Evolutionary conservation across 2,329 filamentous ascomycete genomes (phyloP), one percentile per base, ranked within the genome.

Genomic region (Tolypocladium paradoxum): DNA sequence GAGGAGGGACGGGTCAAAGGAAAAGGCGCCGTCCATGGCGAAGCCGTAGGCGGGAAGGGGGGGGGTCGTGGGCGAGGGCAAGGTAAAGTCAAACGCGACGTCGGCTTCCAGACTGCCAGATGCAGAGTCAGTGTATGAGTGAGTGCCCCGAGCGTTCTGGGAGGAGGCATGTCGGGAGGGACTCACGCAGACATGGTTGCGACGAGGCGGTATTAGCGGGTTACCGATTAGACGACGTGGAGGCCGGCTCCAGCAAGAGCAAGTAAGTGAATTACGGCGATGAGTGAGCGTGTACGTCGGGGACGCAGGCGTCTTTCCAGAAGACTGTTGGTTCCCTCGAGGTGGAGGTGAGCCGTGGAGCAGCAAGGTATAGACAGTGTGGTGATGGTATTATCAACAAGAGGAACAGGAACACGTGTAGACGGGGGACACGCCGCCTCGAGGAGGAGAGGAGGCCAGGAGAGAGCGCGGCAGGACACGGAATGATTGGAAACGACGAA

Each of bases 21-120:
- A 71, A 65, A 76, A 80, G 62, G 57, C 27, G n/a, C 53, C 52
- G 49, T 55, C 57, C 60, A 67, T 60, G 53, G 51, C 31, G 45
- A 62, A 56, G 33, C 35, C 50, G 29, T 59, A 53, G 31, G 60
- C 55, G 6, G 64, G 61, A 53, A 65, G 65, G 8, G 58, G 58
- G 8, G 58, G 56, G 11, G 59, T 62, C 16, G 64, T 64, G 55
- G 63, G 62, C 20, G 64, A 64, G 37, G 76, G 75, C 62, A 81
- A 83, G 57, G 70, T 73, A 68, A 83, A 83, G 69, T 82, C 77
- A 66, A 83, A 83, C 54, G 79, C 71, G 70, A 83, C 76, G 71
- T 78, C 76, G 70, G 74, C 79, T 81, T 71, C 77, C 76, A 81
- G 78, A 79, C 79, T 82, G 63, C n/a, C n/a, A 56, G 50, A 22